These are phyloP conservation scores for Pythium dissotocum DNA, from an alignment of 352 stramenopile species.

Conservation along the genomic window DNA sequence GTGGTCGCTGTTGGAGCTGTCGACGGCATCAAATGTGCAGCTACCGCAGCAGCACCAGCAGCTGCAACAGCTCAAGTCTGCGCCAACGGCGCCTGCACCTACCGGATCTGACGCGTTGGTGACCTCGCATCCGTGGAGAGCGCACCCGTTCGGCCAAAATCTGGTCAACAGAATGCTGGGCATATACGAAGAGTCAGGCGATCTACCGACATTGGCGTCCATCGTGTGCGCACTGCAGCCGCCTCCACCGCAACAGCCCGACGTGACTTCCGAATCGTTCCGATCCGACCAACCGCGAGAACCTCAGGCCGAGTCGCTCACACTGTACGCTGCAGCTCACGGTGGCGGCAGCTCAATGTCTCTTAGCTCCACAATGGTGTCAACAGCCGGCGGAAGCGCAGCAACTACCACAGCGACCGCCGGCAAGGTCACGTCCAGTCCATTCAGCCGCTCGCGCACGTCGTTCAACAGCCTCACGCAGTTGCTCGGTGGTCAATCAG, in stretches of 20 bases:
- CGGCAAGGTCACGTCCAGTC: slow-evolving; percentile 9
- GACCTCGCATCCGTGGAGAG: slow-evolving; percentile 70
- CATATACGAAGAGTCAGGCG: slow-evolving; percentile 80
- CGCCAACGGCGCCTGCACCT: neutral
- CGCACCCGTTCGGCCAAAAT: slow-evolving; percentile 76
- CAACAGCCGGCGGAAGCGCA: neutral
- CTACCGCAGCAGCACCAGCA: slow-evolving; percentile 30
- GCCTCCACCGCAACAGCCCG: neutral
- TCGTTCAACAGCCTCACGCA: slow-evolving; percentile 32
- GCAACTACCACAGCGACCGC: neutral
- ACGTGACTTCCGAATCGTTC: neutral
- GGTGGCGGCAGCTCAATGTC: neutral
- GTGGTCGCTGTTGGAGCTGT: slow-evolving; percentile 79
- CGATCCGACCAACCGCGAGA: neutral
- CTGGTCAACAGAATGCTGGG: slow-evolving; percentile 75
- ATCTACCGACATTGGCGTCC: slow-evolving; percentile 72
- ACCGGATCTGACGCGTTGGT: slow-evolving; percentile 27
- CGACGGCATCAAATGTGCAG: slow-evolving; percentile 48
- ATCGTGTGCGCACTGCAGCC: slow-evolving; percentile 68
- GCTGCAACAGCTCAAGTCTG: slow-evolving; percentile 34
- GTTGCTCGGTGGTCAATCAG: slow-evolving; percentile 21
- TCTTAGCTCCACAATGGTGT: neutral
- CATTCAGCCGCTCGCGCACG: slow-evolving; percentile 25
- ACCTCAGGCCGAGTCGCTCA: neutral
- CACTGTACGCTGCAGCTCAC: neutral